Evolutionary conservation across 2,329 filamentous ascomycete genomes (phyloP), one percentile per base, ranked within the genome.

Genomic region (Neoarthrinium moseri): DNA sequence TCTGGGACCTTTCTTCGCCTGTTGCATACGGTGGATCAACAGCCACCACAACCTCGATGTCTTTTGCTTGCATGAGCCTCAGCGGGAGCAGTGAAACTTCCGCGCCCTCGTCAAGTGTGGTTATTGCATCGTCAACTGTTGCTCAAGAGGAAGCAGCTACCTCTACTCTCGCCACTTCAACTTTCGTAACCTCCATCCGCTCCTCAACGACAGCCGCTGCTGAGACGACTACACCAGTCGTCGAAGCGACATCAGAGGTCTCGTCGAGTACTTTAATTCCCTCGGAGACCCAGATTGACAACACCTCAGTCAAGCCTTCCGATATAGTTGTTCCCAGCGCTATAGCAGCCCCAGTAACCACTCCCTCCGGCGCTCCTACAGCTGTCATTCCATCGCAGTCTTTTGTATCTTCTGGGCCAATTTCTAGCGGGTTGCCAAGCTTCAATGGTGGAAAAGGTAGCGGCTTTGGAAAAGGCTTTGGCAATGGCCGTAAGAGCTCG

Each of bases 11-110:
- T 38, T 64, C 64, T 41, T 48, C 52, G 41, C 54, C 66, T 12
- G 56, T 55, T 13, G 49, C 54, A 48, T 49, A 48, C 32, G 46
- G 42, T 11, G 51, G 49, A 7, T 48, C 51, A 3, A 50, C 57
- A 38, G 50, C 50, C 22, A 62, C 56, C 17, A 61, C 63, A 42
- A 65, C 57, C 47, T 69, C 73, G 54, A 78, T 81, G 50, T 77
- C 73, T 46, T 81, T 81, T 57, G 78, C 77, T 40, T 81, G 77
- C 50, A 58, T 68, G 35, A 57, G 49, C 45, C 35, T 52, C 18
- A 42, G 47, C 37, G 50, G 44, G 23, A 38, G 45, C 15, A 41
- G 37, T 8, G 46, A 43, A 32, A 37, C 34, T 43, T 29, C 4
- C 32, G 18, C 36, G 13, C 11, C 18, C n/a, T 7, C 21, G n/a